A percentile compares a stretch with the other conserved stretches of the same genome.
Conservation (phyloP, 768 basidiomycete species). For the Pisolithus sp. region DNA sequence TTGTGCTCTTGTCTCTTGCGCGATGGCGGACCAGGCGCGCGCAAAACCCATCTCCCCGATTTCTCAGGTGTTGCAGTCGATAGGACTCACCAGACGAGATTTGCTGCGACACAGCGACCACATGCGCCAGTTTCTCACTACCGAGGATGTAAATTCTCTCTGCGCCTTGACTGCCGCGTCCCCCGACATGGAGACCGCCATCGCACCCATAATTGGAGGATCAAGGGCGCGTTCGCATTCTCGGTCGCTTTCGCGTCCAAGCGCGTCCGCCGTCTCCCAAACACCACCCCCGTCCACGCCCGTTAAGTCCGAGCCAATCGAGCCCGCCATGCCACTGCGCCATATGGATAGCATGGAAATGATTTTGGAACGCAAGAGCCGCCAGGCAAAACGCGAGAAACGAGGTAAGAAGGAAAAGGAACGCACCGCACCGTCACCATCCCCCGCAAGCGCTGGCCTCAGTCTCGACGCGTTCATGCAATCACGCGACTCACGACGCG, state of each 20-base stretch:
- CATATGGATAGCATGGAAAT: constrained; percentile 72
- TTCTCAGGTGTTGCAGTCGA: constrained; percentile 59
- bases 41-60: constrained; percentile 53
- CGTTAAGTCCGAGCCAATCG: constrained; percentile 56
- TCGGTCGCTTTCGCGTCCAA: constrained; percentile 41
- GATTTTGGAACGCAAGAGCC: constrained; percentile 64
- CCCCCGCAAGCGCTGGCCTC: constrained; percentile 39
- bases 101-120: constrained; percentile 64
- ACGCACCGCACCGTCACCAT: constrained; percentile 47
- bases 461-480: constrained; percentile 46
- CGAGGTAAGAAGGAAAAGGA: constrained; percentile 40
- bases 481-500: constrained; percentile 50
- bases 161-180: constrained; percentile 34
- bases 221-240: constrained; percentile 40
- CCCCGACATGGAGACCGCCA: constrained; percentile 31
- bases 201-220: constrained; percentile 32
- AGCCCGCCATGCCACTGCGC: constrained; percentile 43
- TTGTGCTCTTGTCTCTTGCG: not conserved
- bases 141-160: constrained; percentile 42
- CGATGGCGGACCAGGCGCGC: constrained; percentile 16
- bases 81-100: constrained; percentile 76
- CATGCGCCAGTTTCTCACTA: constrained; percentile 73
- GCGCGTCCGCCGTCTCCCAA: constrained; percentile 33
- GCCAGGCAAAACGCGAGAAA: constrained; percentile 49
- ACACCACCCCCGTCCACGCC: constrained; percentile 50